Base-by-base conservation (phyloP, 225 moss, liverwort and hornwort genomes). In the Sphagnum tenellum region DNA sequence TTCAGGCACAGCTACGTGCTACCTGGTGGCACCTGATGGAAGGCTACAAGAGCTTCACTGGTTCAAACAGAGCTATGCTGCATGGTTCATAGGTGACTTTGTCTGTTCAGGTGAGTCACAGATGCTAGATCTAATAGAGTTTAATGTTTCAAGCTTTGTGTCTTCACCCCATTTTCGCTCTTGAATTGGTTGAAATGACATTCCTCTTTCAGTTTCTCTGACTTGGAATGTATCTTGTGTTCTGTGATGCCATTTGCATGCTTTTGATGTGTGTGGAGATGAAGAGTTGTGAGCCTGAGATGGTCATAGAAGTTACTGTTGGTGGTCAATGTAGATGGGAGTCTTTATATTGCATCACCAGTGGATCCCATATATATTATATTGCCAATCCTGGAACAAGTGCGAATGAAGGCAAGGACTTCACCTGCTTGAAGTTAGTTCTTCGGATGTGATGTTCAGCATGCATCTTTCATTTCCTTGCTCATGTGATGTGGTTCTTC, bases 51-150 rank as follows among this genome's bases (percentile, higher is more conserved):
- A 89, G 74, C 73, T 89, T 46, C 76, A 85, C 73, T 89, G 87
- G 87, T 89, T 87, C 49, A 89, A 89, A 75, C 89, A 85, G 74
- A 71, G 82, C 8, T 74, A 87, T 44, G 79, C 84, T 29, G 69
- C 87, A 64, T 89, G 89, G 89, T 89, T 89, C 63, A 78, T 89
- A 49, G 87, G 71, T 61, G 69, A 89, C 67, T 79, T 77, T 57
- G 64, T 87, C 50, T 82, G 79, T 60, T 77, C 82, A 75, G 89
- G 89, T 87, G 61, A 61, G 66, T 7, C 72, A 44, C 29, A 29
- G 29, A 29, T 29, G 29, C 29, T 29, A 29, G 29, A 29, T 29
- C 29, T 29, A 29, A 29, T 29, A 29, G 29, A 29, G 29, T 29
- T 29, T 29, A 29, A 29, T 29, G 29, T 29, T 29, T 29, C 29